Evolutionary conservation across 176 grass and related monocot species (phyloP).

Genomic region (Themeda triandra): DNA sequence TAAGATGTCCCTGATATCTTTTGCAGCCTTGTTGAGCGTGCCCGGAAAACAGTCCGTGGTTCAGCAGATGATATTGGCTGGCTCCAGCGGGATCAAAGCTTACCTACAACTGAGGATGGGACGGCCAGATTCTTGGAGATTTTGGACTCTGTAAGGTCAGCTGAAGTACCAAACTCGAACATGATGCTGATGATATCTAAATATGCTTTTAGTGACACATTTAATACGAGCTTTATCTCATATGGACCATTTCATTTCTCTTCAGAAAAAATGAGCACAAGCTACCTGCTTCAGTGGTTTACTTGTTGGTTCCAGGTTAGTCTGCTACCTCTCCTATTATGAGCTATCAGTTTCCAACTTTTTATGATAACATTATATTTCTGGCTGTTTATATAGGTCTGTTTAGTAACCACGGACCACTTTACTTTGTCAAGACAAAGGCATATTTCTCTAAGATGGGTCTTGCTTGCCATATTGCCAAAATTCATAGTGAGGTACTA

Average conservation of each 20-base stretch:
- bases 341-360: conserved; percentile 5
- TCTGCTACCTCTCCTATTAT: not conserved
- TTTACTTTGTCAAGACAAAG: conserved; percentile 97
- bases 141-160: conserved; percentile 75
- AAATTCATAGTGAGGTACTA: conserved; percentile 93
- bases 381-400: conserved; percentile 50
- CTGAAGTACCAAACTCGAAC: not conserved
- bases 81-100: conserved; percentile 53
- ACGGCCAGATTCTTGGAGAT: conserved; percentile 66
- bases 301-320: conserved; percentile 86
- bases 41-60: conserved; percentile 83
- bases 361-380: conserved; percentile 18
- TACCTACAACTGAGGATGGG: conserved; percentile 76
- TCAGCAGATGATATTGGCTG: conserved; percentile 94
- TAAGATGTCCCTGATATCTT: not conserved
- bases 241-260: conserved; percentile 2
- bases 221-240: conserved; percentile 1
- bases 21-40: conserved; percentile 64
- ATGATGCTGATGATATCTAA: not conserved
- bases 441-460: conserved; percentile 90
- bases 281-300: conserved; percentile 80
- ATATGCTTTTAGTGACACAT: not conserved
- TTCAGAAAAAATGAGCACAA: conserved; percentile 84
- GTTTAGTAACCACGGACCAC: conserved; percentile 89
- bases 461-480: conserved; percentile 85